phyloP scores from a whole-genome alignment of 192 early-diverging fungal species.

The Backusella circina region DNA sequence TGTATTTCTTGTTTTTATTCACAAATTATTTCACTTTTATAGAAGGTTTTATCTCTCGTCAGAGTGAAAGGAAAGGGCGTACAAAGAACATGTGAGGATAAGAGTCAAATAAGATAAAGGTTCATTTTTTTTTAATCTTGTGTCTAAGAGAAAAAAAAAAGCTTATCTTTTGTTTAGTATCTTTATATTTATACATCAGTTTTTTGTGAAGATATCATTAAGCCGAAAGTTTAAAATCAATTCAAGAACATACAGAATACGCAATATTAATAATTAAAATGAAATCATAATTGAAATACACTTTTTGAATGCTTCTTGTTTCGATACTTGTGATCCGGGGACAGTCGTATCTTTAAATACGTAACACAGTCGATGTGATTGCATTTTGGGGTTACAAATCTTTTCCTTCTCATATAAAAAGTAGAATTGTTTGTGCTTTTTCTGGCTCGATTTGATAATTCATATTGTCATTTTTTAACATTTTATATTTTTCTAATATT shows the following conservation, averaged over 20 bases:
- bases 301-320: background rate
- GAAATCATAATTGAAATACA: background rate
- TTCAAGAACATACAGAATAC: background rate
- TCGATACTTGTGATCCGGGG: background rate
- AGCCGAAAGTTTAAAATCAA: background rate
- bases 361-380: background rate
- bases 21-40: background rate
- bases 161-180: background rate
- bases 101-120: conserved; percentile 4
- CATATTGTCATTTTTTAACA: background rate
- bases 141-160: background rate
- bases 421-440: background rate
- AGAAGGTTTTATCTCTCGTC: background rate
- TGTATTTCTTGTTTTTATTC: background rate
- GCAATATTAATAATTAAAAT: background rate
- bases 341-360: background rate
- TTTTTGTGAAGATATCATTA: background rate
- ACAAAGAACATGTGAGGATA: conserved; percentile 4
- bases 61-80: background rate
- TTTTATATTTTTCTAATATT: background rate
- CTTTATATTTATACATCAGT: background rate
- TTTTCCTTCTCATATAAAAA: background rate
- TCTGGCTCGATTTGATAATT: background rate
- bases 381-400: background rate
- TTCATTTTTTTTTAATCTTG: background rate